Base-by-base conservation (phyloP, 2,329 filamentous ascomycete species). In the Zymoseptoria pseudotritici region DNA sequence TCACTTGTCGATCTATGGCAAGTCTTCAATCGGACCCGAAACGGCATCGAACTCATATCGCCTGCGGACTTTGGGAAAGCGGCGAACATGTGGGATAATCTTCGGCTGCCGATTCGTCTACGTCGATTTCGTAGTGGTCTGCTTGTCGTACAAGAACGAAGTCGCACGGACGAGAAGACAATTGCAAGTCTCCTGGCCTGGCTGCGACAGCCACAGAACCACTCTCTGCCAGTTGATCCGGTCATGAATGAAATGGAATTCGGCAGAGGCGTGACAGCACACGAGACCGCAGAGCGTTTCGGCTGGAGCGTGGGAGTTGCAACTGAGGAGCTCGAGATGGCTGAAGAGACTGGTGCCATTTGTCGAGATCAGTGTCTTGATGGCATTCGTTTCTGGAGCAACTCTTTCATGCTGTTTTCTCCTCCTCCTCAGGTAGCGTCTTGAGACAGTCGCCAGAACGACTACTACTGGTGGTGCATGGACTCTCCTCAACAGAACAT, bases 251-350 rank as follows among this genome's bases (percentile, higher is more conserved):
- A 87, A 88, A 80, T 80, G 53, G 69, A 79, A 50, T 97, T 91
- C 73, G 92, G 94, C 0, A 83, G 87, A 58, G 91, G 94, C 9
- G 86, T 97, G 26, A 97, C 91, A 13, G 91, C 91, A 1, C 90
- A 94, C 71, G 92, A 97, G 70, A 85, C 86, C 0, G 94, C 94
- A 0, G 90, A 95, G 73, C 81, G 85, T 55, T 99, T 99, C 75
- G 90, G 92, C 5, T 99, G 94, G 94, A 97, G 94, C 72, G 88
- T 99, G 7, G 94, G 94, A 8, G 93, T 99, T 21, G 94, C 94
- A 1, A 89, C 88, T 61, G 94, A 97, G 73, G 94, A 99, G 76
- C 80, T 99, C 11, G 90, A 97, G 72, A 97, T 99, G 93, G 92
- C 92, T 0, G 94, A 99, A 74, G 93, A 97, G 73, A 85, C 83